Conservation (phyloP, 2,329 filamentous ascomycete genomes). For the Ceratocystis cubensis region DNA sequence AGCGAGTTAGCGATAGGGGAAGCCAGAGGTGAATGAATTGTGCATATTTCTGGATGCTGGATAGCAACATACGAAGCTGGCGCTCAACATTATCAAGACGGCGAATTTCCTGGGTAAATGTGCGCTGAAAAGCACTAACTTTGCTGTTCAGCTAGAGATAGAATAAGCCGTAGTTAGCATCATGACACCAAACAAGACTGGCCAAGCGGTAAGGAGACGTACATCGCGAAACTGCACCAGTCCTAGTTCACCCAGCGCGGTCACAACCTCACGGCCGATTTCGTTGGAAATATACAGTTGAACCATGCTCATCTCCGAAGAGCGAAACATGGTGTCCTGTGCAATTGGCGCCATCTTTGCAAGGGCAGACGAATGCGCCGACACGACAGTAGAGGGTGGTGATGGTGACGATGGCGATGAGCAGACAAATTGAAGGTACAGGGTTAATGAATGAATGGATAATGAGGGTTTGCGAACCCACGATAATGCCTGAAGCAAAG, state of each 20-base stretch:
- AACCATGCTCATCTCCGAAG: constrained; percentile 99
- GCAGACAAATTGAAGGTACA: neutral
- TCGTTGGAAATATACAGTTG: constrained; percentile 99
- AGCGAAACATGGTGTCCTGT: constrained; percentile 96
- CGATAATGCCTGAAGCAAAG: constrained; percentile 7
- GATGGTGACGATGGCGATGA: neutral
- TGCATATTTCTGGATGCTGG: constrained; percentile 1
- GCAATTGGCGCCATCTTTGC: constrained; percentile 45
- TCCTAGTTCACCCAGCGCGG: constrained; percentile 87
- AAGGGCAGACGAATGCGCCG: constrained; percentile 6
- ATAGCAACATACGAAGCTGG: constrained; percentile 65
- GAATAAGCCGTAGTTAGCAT: constrained; percentile 4
- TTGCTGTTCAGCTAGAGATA: constrained; percentile 69
- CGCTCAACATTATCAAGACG: constrained; percentile 96
- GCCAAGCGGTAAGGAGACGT: constrained; percentile 23
- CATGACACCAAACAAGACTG: neutral
- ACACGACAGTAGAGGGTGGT: neutral
- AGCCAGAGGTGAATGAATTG: neutral
- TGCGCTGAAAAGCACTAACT: constrained; percentile 87
- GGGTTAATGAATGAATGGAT: constrained; percentile 9
- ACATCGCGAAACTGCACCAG: constrained; percentile 97
- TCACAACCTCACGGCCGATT: constrained; percentile 95
- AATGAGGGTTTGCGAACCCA: constrained; percentile 4
- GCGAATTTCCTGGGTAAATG: constrained; percentile 94
- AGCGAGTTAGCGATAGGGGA: constrained; percentile 3